phyloP scores from a whole-genome alignment of 2,329 filamentous ascomycete genomes.

The Lecanicillium sp. region DNA sequence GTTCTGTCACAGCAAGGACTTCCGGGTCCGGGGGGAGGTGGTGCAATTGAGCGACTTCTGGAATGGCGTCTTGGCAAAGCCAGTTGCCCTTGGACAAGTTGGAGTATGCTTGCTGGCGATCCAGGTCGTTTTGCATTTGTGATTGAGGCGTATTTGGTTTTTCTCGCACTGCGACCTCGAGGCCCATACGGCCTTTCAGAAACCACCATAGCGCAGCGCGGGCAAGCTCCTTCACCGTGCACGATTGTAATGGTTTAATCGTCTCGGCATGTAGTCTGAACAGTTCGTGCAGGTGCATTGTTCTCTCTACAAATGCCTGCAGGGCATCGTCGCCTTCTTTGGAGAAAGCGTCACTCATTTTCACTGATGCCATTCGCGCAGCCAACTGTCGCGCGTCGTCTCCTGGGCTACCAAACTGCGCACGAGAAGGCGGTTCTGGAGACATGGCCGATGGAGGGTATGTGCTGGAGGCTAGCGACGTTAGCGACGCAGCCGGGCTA shows the following conservation, averaged over 20 bases:
- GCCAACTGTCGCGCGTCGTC: constrained; percentile 20
- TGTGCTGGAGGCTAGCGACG: constrained; percentile 22
- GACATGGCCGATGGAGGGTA: constrained; percentile 16
- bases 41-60: constrained; percentile 38
- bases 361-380: constrained; percentile 26
- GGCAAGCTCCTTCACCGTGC: constrained; percentile 58
- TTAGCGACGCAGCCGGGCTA: constrained; percentile 32
- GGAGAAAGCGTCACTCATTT: constrained; percentile 31
- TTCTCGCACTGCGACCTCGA: constrained; percentile 65
- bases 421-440: constrained; percentile 10
- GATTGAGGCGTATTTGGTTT: constrained; percentile 44
- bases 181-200: constrained; percentile 65
- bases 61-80: constrained; percentile 55
- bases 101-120: constrained; percentile 70
- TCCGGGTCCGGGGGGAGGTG: constrained; percentile 36
- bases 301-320: constrained; percentile 60
- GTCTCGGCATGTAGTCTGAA: constrained; percentile 74
- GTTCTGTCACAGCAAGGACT: constrained; percentile 45
- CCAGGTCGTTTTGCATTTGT: constrained; percentile 44
- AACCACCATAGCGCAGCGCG: constrained; percentile 86
- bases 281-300: constrained; percentile 65
- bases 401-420: constrained; percentile 17
- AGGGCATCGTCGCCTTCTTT: constrained; percentile 58
- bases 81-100: constrained; percentile 82
- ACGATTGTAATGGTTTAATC: constrained; percentile 56